Conservation (phyloP, 2,329 filamentous ascomycete species). For the Zarea fungicola region DNA sequence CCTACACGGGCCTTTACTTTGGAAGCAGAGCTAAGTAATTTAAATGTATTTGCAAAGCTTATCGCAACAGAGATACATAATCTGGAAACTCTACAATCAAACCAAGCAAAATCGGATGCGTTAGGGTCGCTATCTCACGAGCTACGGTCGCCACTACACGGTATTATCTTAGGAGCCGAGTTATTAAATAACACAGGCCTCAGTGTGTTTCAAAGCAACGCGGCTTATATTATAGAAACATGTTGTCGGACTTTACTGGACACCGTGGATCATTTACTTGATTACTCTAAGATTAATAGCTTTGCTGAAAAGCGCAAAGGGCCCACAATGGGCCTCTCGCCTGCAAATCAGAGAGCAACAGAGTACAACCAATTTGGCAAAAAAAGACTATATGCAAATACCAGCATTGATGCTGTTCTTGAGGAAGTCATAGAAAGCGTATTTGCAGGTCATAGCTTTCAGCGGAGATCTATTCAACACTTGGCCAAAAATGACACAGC, state of each 20-base stretch:
- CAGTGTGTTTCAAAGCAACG: slow-evolving; percentile 35
- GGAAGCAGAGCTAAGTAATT: slow-evolving; percentile 45
- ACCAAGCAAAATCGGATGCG: slow-evolving; percentile 51
- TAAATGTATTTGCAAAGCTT: slow-evolving; percentile 45
- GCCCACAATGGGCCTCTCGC: neutral
- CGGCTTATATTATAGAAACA: slow-evolving; percentile 39
- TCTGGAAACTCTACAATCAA: slow-evolving; percentile 31
- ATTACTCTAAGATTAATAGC: slow-evolving; percentile 37
- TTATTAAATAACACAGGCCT: slow-evolving; percentile 48
- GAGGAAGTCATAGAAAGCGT: slow-evolving; percentile 37
- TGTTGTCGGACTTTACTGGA: slow-evolving; percentile 45
- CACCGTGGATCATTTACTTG: slow-evolving; percentile 44
- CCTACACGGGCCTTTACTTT: slow-evolving; percentile 39
- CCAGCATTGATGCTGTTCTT: slow-evolving; percentile 26
- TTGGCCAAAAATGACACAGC: neutral
- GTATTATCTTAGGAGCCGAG: slow-evolving; percentile 50
- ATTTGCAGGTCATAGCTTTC: slow-evolving; percentile 33
- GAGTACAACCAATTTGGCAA: neutral
- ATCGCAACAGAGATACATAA: slow-evolving; percentile 53
- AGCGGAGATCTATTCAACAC: slow-evolving; percentile 16
- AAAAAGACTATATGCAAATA: neutral
- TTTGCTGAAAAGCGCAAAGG: slow-evolving; percentile 17
- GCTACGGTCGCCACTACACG: slow-evolving; percentile 55
- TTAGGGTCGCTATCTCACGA: slow-evolving; percentile 58
- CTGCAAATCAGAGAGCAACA: no score